Percentiles rank a stretch among this genome's conserved stretches.
phyloP scores from a whole-genome alignment of 331 rosid species.

The Stylosanthes scabra region DNA sequence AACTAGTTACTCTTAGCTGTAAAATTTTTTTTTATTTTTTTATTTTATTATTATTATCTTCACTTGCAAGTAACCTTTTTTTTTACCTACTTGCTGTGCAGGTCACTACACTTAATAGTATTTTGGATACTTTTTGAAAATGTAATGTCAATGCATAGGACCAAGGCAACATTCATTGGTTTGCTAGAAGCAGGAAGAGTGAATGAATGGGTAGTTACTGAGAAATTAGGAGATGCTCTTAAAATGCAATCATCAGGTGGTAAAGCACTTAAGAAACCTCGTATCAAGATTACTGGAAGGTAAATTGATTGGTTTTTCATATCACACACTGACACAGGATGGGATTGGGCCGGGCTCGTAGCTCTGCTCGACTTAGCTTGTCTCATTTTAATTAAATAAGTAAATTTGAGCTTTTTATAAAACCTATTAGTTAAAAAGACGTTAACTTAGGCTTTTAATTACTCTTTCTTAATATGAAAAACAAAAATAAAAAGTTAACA shows the following conservation, averaged over 20 bases:
- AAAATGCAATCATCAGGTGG: slow-evolving; percentile 62
- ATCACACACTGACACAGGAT: no score
- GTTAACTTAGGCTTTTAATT: no score
- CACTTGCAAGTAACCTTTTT: neutral
- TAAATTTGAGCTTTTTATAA: no score
- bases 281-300: slow-evolving; percentile 63
- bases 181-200: slow-evolving; percentile 84
- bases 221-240: slow-evolving; percentile 89
- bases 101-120: slow-evolving; percentile 80
- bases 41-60: neutral
- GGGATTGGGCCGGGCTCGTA: no score
- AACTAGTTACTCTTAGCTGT: no score
- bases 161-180: slow-evolving; percentile 87
- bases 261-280: slow-evolving; percentile 64
- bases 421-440: no score
- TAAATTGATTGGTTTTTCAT: neutral
- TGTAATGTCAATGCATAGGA: slow-evolving; percentile 95
- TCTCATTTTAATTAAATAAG: no score
- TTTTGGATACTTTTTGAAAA: slow-evolving; percentile 98
- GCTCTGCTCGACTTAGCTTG: no score
- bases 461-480: no score
- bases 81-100: slow-evolving; percentile 40
- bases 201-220: slow-evolving; percentile 95
- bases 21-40: no score
- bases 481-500: no score